A percentile compares a stretch with the other conserved stretches of the same genome.
Conservation (phyloP, 306 rosid species). For the Potentilla sterilis region DNA sequence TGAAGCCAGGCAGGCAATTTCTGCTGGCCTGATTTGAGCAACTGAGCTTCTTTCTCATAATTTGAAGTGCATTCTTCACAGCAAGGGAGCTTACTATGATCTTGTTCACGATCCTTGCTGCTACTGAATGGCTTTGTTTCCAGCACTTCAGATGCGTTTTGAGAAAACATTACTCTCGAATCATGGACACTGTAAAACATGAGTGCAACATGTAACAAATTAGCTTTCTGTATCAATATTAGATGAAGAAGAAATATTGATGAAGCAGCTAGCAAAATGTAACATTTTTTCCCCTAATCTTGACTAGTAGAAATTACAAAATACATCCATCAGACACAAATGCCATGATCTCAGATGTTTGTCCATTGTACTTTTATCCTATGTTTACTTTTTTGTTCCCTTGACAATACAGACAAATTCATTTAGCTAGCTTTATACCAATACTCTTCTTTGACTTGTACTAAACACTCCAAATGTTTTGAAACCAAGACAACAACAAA, state of each 20-base stretch:
- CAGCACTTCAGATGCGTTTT: conserved; percentile 32
- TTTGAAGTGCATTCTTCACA: conserved; percentile 72
- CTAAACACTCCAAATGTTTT: neutral
- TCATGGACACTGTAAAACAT: conserved; percentile 58
- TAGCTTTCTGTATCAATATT: neutral
- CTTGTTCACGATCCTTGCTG: conserved; percentile 49
- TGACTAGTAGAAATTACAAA: neutral
- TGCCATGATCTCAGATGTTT: conserved; percentile 1
- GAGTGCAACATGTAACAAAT: conserved; percentile 23
- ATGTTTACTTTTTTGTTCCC: conserved; percentile 3
- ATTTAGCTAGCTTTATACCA: neutral
- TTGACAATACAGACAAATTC: neutral
- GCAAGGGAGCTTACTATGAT: conserved; percentile 41
- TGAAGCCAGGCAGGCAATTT: conserved; percentile 93
- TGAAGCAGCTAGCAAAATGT: neutral
- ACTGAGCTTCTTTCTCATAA: conserved; percentile 72
- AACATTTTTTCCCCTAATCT: neutral
- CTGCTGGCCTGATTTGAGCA: conserved; percentile 58
- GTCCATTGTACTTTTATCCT: neutral
- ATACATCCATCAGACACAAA: neutral
- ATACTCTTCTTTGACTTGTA: neutral
- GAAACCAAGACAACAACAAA: neutral
- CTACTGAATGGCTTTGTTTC: conserved; percentile 50
- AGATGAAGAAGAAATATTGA: neutral
- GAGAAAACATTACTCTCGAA: conserved; percentile 47